Base-by-base conservation (phyloP, 2,329 filamentous ascomycete species). In the Cephalotrichum gorgonifer region DNA sequence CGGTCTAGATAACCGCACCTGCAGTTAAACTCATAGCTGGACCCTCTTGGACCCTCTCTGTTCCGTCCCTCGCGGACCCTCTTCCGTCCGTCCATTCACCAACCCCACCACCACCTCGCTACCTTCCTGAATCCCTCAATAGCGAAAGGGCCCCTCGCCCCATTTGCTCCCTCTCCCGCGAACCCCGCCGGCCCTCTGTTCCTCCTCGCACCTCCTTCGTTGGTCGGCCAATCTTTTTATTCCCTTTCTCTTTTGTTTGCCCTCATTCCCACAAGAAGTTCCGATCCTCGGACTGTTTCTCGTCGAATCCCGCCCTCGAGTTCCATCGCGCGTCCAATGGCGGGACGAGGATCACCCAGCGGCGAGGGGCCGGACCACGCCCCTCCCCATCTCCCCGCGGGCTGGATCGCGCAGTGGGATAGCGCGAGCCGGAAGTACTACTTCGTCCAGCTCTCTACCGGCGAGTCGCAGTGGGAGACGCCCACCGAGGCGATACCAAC, bases 321-420 rank as follows among this genome's bases (percentile, higher is more conserved):
- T 17, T 4, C n/a, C 12, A 20, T 20, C 30, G n/a, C n/a, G n/a
- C n/a, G n/a, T n/a, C 47, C 41, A 53, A 81, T 81, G 77, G 70
- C 75, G 59, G 77, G 76, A 58, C 71, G 77, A 59, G 69, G 71
- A 56, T 79, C 77, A 55, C 77, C 78, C 54, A 70, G 72, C 64
- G 71, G 73, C 64, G 75, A 78, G 59, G 78, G 47, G 20, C 78
- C 78, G 55, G 75, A 75, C 58, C 79, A 71, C 57, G 73, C 69
- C 54, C 81, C 81, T 54, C 81, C 81, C 44, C 68, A 70, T 43
- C 72, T 84, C 47, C 81, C 81, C 45, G 66, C 77, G 12, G 81
- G 81, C 58, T 85, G 81, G 81, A 84, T 83, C 58, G 79, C 80
- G 51, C 81, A 85, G 66, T 85, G 81, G 81, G 81, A 85, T 60